A percentile compares a stretch with the other conserved stretches of the same genome.
Conservation (phyloP, 768 basidiomycete species). For the Trametes cingulata region DNA sequence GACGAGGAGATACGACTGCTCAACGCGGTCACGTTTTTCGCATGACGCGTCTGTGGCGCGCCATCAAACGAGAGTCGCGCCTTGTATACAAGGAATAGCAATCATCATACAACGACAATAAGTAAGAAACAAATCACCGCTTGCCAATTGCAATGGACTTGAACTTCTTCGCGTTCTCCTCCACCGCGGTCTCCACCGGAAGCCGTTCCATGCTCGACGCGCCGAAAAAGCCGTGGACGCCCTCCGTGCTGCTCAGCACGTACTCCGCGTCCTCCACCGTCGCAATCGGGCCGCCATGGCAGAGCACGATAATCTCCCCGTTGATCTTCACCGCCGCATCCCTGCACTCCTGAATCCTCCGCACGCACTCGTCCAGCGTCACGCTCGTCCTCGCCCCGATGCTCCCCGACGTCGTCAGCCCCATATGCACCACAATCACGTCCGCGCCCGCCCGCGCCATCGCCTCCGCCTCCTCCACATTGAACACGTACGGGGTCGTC, state of each 20-base stretch:
- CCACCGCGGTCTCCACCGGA: slow-evolving; percentile 21
- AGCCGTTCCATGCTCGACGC: slow-evolving; percentile 25
- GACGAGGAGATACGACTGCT: neutral
- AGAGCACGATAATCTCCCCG: slow-evolving; percentile 20
- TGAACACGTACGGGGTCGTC: slow-evolving; percentile 25
- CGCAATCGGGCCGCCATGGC: slow-evolving; percentile 23
- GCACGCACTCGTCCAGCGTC: slow-evolving; percentile 23
- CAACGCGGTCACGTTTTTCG: neutral
- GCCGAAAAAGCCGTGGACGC: slow-evolving; percentile 24
- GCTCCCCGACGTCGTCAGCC: slow-evolving; percentile 24
- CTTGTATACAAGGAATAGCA: neutral
- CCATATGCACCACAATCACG: slow-evolving; percentile 25
- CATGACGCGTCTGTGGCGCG: slow-evolving; percentile 1
- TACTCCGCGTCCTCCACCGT: slow-evolving; percentile 21
- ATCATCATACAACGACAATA: too few relatives aligned
- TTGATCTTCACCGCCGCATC: slow-evolving; percentile 22
- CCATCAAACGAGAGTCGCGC: neutral
- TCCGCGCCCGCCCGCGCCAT: slow-evolving; percentile 25
- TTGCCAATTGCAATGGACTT: slow-evolving; percentile 7
- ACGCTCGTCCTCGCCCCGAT: slow-evolving; percentile 22
- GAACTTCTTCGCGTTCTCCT: slow-evolving; percentile 22
- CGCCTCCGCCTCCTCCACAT: slow-evolving; percentile 14
- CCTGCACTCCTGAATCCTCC: slow-evolving; percentile 21
- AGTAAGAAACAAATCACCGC: too few relatives aligned
- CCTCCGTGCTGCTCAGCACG: slow-evolving; percentile 19